These are phyloP conservation scores for Galeopsis tetrahit DNA, from an alignment of 257 asterid genomes.

Conservation along the genomic window DNA sequence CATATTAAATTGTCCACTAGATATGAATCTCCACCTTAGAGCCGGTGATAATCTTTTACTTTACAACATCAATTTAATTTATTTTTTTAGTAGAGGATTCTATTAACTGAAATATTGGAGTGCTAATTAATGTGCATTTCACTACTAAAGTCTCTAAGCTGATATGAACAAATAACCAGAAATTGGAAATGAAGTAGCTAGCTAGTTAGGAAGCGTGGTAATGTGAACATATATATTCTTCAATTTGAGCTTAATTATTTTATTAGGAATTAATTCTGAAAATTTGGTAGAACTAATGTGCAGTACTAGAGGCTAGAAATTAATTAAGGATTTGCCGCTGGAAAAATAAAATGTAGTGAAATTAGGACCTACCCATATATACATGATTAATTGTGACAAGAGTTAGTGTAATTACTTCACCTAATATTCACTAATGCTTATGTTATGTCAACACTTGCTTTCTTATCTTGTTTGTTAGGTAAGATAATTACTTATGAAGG, in stretches of 20 bases:
- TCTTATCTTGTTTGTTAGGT: slow-evolving; percentile 35
- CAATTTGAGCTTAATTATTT: neutral
- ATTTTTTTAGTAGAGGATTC: no score
- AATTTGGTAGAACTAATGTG: neutral
- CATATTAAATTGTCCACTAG: no score
- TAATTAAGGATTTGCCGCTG: neutral
- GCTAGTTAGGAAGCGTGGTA: no score
- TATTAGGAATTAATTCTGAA: neutral
- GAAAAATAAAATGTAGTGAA: neutral
- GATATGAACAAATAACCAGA: no score
- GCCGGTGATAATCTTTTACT: no score
- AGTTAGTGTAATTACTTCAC: slow-evolving; percentile 23
- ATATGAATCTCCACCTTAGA: no score
- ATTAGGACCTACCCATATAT: neutral
- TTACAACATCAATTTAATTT: no score
- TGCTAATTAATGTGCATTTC: no score
- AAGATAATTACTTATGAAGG: slow-evolving; percentile 29
- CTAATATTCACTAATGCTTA: slow-evolving; percentile 27
- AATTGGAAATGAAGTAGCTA: no score
- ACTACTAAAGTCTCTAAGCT: no score
- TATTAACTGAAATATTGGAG: no score
- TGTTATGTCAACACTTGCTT: slow-evolving; percentile 29
- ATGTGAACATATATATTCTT: no score
- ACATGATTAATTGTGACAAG: slow-evolving; percentile 1
- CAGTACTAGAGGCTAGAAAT: neutral